Percentiles rank a stretch among this genome's conserved stretches.
Evolutionary conservation across 192 early-diverging fungal genomes (phyloP).

Genomic region (Podila epicladia): DNA sequence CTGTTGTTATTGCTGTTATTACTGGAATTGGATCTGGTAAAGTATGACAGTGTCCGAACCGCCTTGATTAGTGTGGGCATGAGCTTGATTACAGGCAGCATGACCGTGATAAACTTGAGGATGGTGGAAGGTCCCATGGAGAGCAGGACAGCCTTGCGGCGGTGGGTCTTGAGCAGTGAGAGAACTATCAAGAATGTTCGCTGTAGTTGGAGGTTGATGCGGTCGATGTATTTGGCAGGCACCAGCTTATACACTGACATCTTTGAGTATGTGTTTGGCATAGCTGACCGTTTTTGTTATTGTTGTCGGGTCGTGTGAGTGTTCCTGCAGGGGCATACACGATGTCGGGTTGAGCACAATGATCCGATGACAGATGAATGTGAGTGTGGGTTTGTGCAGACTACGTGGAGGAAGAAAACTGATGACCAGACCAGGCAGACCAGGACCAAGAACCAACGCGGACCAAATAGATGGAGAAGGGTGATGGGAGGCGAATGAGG

Average conservation of each 20-base stretch:
- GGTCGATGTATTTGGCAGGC: slow-evolving; percentile 27
- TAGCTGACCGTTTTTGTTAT: neutral
- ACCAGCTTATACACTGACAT: slow-evolving; percentile 14
- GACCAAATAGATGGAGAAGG: too few species aligned
- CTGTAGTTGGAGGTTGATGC: slow-evolving; percentile 30
- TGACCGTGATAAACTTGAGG: slow-evolving; percentile 44
- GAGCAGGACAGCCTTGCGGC: slow-evolving; percentile 44
- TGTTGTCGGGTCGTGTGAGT: too few species aligned
- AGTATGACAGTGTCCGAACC: slow-evolving; percentile 25
- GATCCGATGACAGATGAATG: too few species aligned
- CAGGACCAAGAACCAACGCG: too few species aligned
- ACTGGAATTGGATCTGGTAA: slow-evolving; percentile 3
- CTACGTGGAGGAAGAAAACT: too few species aligned
- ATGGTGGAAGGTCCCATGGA: slow-evolving; percentile 44
- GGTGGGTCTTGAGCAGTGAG: slow-evolving; percentile 41
- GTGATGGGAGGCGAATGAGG: too few species aligned
- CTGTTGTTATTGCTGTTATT: neutral
- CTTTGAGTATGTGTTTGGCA: slow-evolving; percentile 42
- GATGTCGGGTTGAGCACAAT: too few species aligned
- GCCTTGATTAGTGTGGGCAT: slow-evolving; percentile 38
- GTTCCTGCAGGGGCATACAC: too few species aligned
- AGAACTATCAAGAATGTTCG: slow-evolving; percentile 29
- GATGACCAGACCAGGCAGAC: too few species aligned
- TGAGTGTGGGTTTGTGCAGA: too few species aligned
- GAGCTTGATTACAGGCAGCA: slow-evolving; percentile 41